Evolutionary conservation across 495 filamentous ascomycete species (phyloP).

Genomic region (Aspergillus cavernicola): DNA sequence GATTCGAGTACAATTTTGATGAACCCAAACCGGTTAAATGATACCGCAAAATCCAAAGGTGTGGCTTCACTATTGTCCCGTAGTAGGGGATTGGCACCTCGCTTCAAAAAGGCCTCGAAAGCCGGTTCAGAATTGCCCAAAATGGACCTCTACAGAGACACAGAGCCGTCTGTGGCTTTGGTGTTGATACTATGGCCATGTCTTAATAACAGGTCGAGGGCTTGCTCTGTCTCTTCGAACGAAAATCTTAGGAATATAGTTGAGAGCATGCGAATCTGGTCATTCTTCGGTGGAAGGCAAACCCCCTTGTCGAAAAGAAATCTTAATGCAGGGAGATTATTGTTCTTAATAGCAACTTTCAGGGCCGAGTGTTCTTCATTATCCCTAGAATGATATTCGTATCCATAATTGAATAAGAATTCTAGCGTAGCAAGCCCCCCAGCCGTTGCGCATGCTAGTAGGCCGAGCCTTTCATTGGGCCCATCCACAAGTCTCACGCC

Average conservation of each 20-base stretch:
- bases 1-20: not conserved
- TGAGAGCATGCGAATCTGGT: not conserved
- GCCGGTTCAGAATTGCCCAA: not conserved
- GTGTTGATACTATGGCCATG: not conserved
- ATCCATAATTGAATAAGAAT: not conserved
- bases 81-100: not conserved
- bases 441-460: not conserved
- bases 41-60: not conserved
- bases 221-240: not conserved
- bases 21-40: no score
- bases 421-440: not conserved
- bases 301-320: not conserved
- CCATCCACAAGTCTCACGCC: not conserved
- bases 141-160: not conserved
- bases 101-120: not conserved
- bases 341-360: not conserved
- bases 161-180: not conserved
- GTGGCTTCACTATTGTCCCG: no score
- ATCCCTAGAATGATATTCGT: not conserved
- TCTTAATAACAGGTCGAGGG: not conserved
- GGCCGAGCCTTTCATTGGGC: not conserved
- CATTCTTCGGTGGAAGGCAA: not conserved
- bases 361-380: not conserved
- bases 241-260: not conserved
- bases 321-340: not conserved